phyloP scores from a whole-genome alignment of 2,329 filamentous ascomycete genomes.

The Westerdykella ornata region DNA sequence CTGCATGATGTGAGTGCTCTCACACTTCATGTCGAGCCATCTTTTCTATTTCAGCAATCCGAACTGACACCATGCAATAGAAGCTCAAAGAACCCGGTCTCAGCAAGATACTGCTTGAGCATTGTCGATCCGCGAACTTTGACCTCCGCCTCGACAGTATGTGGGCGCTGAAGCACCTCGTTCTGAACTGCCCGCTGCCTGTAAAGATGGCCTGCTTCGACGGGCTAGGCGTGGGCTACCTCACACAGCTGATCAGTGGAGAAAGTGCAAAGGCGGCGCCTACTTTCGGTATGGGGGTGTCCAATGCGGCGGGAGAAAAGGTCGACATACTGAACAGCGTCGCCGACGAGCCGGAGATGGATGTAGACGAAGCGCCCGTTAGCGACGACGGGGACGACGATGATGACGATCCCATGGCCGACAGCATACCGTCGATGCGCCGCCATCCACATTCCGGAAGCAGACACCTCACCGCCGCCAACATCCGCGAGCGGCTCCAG shows the following conservation, averaged over 20 bases:
- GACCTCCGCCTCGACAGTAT: slow-evolving; percentile 75
- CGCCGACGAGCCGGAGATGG: slow-evolving; percentile 38
- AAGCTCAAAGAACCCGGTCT: slow-evolving; percentile 44
- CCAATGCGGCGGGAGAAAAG: slow-evolving; percentile 55
- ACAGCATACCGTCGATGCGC: slow-evolving; percentile 38
- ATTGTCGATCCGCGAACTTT: slow-evolving; percentile 75
- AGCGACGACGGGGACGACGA: slow-evolving; percentile 30
- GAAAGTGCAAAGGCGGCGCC: slow-evolving; percentile 41
- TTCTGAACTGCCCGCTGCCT: slow-evolving; percentile 62
- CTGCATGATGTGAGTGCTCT: slow-evolving; percentile 69
- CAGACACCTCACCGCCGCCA: slow-evolving; percentile 31
- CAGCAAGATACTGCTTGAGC: slow-evolving; percentile 64
- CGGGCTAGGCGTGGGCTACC: slow-evolving; percentile 70
- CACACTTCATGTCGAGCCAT: neutral
- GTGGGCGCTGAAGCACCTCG: slow-evolving; percentile 90
- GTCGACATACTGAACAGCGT: slow-evolving; percentile 53
- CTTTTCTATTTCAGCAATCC: slow-evolving; percentile 3
- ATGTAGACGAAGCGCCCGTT: slow-evolving; percentile 34
- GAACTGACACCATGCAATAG: slow-evolving; percentile 37
- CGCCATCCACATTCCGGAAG: slow-evolving; percentile 33
- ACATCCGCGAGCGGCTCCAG: slow-evolving; percentile 38
- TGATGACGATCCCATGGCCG: slow-evolving; percentile 44
- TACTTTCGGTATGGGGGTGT: slow-evolving; percentile 46
- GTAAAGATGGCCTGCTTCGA: slow-evolving; percentile 73
- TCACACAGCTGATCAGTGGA: slow-evolving; percentile 68